Evolutionary conservation across 192 early-diverging fungal genomes (phyloP).

Genomic region (Martensiomyces pterosporus): DNA sequence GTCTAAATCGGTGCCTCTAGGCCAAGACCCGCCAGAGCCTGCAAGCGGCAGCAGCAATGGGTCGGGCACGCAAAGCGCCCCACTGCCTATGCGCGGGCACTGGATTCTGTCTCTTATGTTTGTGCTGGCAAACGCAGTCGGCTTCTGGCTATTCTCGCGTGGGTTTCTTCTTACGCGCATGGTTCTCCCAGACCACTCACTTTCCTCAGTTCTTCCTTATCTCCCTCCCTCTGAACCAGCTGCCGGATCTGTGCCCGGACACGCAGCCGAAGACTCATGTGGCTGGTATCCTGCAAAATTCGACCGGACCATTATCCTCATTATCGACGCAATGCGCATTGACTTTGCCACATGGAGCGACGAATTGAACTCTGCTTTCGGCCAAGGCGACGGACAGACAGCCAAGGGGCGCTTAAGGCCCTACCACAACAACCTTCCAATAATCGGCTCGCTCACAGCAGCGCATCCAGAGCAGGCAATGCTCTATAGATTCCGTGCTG

Average conservation of each 20-base stretch:
- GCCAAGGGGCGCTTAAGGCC: constrained; percentile 9
- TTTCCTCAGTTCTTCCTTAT: constrained; percentile 20
- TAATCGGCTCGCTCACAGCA: constrained; percentile 49
- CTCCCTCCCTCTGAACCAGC: background rate
- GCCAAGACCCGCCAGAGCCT: too few relatives aligned
- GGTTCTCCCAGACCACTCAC: constrained; percentile 54
- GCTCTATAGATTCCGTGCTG: constrained; percentile 69
- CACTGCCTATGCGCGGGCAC: constrained; percentile 22
- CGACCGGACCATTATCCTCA: constrained; percentile 60
- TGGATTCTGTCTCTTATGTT: constrained; percentile 20
- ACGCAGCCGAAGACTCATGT: background rate
- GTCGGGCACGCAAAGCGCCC: background rate
- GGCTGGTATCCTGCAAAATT: constrained; percentile 51
- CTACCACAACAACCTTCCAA: constrained; percentile 40
- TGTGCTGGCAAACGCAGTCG: constrained; percentile 22
- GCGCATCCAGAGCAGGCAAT: constrained; percentile 55
- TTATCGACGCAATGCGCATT: constrained; percentile 71
- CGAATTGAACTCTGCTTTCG: constrained; percentile 11
- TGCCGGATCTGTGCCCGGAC: constrained; percentile 2
- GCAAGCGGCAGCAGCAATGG: background rate
- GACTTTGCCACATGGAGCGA: constrained; percentile 58
- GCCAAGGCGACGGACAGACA: background rate
- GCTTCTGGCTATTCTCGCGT: constrained; percentile 63
- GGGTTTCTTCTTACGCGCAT: constrained; percentile 72
- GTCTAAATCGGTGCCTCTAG: background rate